Evolutionary conservation across 805 yeast genomes (phyloP).

Genomic region (Ogataea chonburiensis): DNA sequence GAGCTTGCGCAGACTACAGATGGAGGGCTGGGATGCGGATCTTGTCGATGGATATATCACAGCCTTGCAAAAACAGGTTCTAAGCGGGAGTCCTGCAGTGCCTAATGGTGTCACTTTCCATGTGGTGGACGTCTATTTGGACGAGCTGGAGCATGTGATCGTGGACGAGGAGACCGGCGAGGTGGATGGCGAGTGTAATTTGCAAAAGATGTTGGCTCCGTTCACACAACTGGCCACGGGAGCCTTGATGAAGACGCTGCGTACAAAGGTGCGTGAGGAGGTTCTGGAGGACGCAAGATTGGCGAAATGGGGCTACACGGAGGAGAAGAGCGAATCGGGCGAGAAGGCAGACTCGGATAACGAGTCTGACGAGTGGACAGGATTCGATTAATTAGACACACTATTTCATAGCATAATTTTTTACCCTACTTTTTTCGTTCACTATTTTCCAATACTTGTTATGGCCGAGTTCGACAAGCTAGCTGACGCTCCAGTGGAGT

Average conservation of each 20-base stretch:
- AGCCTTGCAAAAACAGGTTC: constrained; percentile 31
- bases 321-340: constrained; percentile 27
- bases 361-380: constrained; percentile 30
- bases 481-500: constrained; percentile 85
- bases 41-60: constrained; percentile 46
- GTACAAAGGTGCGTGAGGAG: constrained; percentile 63
- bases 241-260: constrained; percentile 59
- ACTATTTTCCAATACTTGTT: constrained; percentile 10
- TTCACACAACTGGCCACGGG: constrained; percentile 50
- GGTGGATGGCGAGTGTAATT: constrained; percentile 43
- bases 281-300: constrained; percentile 65
- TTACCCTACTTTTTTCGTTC: constrained; percentile 15
- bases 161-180: constrained; percentile 49
- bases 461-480: constrained; percentile 60
- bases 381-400: constrained; percentile 24
- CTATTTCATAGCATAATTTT: constrained; percentile 11
- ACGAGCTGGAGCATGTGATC: constrained; percentile 73
- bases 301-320: constrained; percentile 57
- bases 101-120: constrained; percentile 83
- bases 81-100: constrained; percentile 57
- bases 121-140: constrained; percentile 76
- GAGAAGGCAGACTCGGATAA: constrained; percentile 30
- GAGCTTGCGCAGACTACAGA: constrained; percentile 54
- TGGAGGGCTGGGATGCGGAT: constrained; percentile 52
- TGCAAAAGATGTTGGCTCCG: constrained; percentile 47